Base-by-base conservation (phyloP, 1,284 basidiomycete genomes). In the Coriolopsis trogii region DNA sequence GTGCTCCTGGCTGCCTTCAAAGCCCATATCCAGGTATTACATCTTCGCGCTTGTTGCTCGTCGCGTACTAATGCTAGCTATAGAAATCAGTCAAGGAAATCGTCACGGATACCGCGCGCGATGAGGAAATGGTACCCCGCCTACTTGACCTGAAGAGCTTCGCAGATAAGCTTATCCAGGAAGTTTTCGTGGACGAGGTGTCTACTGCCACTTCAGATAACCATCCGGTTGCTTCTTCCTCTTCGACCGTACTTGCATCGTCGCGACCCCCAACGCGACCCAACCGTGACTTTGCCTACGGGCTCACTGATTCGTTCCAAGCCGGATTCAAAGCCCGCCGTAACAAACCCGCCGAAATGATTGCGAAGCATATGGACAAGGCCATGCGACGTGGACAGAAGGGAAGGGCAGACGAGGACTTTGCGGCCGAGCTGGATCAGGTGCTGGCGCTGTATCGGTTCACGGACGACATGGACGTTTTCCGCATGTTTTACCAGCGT, bases 401-500 rank as follows among this genome's bases (percentile, higher is more conserved):
- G 41, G 77, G 79, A 12, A 78, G 80, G 54, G 83, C 81, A 9
- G 91, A 95, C 53, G 74, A 71, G 6, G 83, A 84, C 52, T 93
- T 94, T 68, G 81, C 87, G 51, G 70, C 72, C 2, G 71, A 82
- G 41, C 75, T 99, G 39, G 86, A 94, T 61, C 81, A 79, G n/a
- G 91, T 87, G 6, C 77, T 98, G 37, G 83, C 77, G 16, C 71
- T 99, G 41, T 96, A 97, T 70, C 79, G 94, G 38, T 97, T 87
- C 68, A 95, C 93, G 3, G 84, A 90, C 49, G 93, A 95, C 68
- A 93, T 92, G 68, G 93, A 96, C 64, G 91, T 95, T 16, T 98
- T 98, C 72, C 87, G 95, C 63, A 91, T 91, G 26, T 98, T 97
- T 73, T 99, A 98, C 71, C 90, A 92, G 66, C 85, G 91, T 8